Percentiles rank a stretch among this genome's conserved stretches.
phyloP scores from a whole-genome alignment of 345 rosid species.

The Kernera saxatilis region DNA sequence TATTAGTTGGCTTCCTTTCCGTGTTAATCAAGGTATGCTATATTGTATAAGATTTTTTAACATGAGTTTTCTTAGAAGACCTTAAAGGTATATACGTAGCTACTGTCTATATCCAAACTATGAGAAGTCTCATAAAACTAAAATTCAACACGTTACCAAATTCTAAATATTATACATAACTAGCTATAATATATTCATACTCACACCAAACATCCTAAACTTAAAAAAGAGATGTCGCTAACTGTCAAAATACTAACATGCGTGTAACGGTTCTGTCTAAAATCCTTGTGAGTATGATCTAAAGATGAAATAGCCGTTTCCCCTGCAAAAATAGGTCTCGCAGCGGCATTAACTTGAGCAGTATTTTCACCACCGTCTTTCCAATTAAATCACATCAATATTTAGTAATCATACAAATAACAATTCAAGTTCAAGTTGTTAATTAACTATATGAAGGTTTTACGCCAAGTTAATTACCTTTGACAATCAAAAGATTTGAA shows the following conservation, averaged over 20 bases:
- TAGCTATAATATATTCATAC: not conserved
- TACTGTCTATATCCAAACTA: not conserved
- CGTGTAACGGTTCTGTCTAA: slow-evolving; percentile 1
- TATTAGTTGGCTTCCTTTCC: not conserved
- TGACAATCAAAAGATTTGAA: not conserved
- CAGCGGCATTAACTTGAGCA: not conserved
- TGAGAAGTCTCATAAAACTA: not conserved
- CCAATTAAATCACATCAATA: not conserved
- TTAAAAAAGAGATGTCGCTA: not conserved
- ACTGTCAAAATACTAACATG: not conserved
- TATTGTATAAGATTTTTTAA: not conserved
- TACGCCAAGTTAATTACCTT: not conserved
- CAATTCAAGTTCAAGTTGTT: not conserved
- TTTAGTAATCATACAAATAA: not conserved
- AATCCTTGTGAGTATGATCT: not conserved
- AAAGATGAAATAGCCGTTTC: not conserved
- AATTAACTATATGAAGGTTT: not conserved
- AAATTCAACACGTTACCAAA: not conserved
- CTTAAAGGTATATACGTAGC: not conserved
- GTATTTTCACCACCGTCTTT: not conserved
- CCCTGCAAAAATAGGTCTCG: not conserved
- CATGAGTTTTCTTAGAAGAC: not conserved
- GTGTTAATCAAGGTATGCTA: not conserved
- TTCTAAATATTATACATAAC: not conserved
- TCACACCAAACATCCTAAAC: not conserved